Conservation (phyloP, 1,284 basidiomycete genomes). For the Trichosporon sp. region DNA sequence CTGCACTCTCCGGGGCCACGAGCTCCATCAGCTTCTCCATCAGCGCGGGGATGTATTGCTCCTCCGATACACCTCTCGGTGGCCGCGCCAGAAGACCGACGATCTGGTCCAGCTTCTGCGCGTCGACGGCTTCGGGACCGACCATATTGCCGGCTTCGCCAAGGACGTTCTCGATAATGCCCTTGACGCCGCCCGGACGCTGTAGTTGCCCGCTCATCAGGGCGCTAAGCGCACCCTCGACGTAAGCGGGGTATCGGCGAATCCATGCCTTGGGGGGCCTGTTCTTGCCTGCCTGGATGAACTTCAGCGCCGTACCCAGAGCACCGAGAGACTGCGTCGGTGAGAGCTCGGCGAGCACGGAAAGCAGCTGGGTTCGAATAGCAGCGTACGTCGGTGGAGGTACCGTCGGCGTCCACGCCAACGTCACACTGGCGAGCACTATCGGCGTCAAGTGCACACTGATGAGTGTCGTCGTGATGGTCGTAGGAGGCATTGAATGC, state of each 20-base stretch:
- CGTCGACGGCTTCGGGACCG: slow-evolving; percentile 38
- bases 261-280: slow-evolving; percentile 36
- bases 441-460: slow-evolving; percentile 39
- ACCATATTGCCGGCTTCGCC: slow-evolving; percentile 42
- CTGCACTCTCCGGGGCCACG: slow-evolving; percentile 33
- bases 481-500: slow-evolving; percentile 28
- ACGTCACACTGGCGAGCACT: slow-evolving; percentile 37
- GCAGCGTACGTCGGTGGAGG: slow-evolving; percentile 31
- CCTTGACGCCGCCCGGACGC: slow-evolving; percentile 44
- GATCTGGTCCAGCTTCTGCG: slow-evolving; percentile 45
- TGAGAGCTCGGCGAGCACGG: slow-evolving; percentile 31
- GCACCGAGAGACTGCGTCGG: slow-evolving; percentile 41
- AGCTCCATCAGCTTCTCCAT: slow-evolving; percentile 37
- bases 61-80: slow-evolving; percentile 34
- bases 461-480: slow-evolving; percentile 40
- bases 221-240: slow-evolving; percentile 36
- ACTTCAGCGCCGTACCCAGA: slow-evolving; percentile 38
- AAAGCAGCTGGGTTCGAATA: slow-evolving; percentile 32
- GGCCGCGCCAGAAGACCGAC: slow-evolving; percentile 42
- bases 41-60: slow-evolving; percentile 42
- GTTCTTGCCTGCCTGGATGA: slow-evolving; percentile 26
- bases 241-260: slow-evolving; percentile 44
- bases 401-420: slow-evolving; percentile 44
- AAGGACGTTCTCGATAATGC: slow-evolving; percentile 49
- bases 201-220: slow-evolving; percentile 43